Percentiles rank a stretch among this genome's conserved stretches.
These are phyloP conservation scores for Trichoderma citrinoviride DNA, from an alignment of 2,329 filamentous ascomycete species.

Conservation along the genomic window DNA sequence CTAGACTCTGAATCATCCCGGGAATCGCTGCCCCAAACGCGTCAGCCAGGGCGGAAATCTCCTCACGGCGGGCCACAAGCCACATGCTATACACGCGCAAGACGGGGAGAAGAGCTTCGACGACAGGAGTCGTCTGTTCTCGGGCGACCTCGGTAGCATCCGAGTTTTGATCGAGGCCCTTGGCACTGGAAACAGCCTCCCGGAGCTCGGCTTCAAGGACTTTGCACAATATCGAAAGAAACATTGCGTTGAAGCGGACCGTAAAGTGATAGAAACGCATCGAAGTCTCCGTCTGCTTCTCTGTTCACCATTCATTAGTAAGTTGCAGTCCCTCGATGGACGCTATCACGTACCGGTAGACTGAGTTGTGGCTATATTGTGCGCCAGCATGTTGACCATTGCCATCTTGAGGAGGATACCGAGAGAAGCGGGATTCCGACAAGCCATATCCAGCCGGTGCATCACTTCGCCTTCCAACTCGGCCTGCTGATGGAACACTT, in stretches of 20 bases:
- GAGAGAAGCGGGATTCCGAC: conserved; percentile 66
- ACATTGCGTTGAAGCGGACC: conserved; percentile 74
- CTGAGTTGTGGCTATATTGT: conserved; percentile 59
- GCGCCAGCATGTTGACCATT: conserved; percentile 81
- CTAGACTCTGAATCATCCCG: conserved; percentile 47
- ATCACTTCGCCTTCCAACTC: conserved; percentile 86
- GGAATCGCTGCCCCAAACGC: conserved; percentile 46
- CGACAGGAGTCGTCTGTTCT: conserved; percentile 35
- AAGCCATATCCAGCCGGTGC: conserved; percentile 68
- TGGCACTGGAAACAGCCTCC: conserved; percentile 26
- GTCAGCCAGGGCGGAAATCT: conserved; percentile 46
- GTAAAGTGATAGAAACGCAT: conserved; percentile 61
- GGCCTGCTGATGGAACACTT: conserved; percentile 63
- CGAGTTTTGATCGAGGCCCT: conserved; percentile 24
- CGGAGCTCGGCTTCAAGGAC: conserved; percentile 67
- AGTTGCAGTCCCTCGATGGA: background rate
- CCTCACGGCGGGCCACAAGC: conserved; percentile 47
- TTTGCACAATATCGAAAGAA: conserved; percentile 69
- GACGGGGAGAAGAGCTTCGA: conserved; percentile 49
- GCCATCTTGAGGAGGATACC: conserved; percentile 73
- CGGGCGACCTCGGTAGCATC: conserved; percentile 24
- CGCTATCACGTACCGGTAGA: conserved; percentile 33
- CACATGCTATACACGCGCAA: conserved; percentile 55
- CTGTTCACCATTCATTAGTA: conserved; percentile 30
- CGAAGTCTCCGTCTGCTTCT: conserved; percentile 45